A percentile compares a stretch with the other conserved stretches of the same genome.
Conservation (phyloP, 305 asterid species). For the Fraxinus greggii region DNA sequence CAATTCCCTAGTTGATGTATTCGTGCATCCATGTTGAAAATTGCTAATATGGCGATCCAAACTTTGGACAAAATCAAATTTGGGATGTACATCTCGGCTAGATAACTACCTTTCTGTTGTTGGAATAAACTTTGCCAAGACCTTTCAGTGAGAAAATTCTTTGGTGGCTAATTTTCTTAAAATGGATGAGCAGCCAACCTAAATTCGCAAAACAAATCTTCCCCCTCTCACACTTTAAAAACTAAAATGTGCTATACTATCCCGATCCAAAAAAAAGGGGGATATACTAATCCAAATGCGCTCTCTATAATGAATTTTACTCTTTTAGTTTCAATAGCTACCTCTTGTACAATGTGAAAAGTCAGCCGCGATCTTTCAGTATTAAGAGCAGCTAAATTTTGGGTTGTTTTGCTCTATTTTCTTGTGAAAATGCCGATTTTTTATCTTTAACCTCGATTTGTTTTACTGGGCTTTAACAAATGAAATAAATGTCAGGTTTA, state of each 20-base stretch:
- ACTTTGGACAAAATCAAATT: background rate
- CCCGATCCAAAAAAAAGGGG: too few species aligned
- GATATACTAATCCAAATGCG: background rate
- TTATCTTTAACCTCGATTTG: background rate
- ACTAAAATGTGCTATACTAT: background rate
- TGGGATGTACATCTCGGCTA: background rate
- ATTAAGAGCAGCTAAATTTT: background rate
- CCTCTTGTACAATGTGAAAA: background rate
- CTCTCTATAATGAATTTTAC: background rate
- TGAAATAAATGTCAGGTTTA: background rate
- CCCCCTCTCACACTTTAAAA: background rate
- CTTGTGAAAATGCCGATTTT: background rate
- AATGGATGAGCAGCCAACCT: background rate
- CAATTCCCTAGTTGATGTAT: background rate
- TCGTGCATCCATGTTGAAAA: background rate
- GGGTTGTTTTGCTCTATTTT: background rate
- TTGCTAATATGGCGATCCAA: background rate
- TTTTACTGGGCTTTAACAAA: background rate
- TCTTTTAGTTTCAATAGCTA: background rate
- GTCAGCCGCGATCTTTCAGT: background rate
- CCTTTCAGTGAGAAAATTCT: background rate
- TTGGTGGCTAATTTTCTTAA: background rate
- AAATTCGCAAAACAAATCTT: background rate
- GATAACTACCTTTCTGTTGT: background rate
- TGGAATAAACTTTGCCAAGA: background rate